Conservation (phyloP, 306 rosid species). For the Vicia sativa region DNA sequence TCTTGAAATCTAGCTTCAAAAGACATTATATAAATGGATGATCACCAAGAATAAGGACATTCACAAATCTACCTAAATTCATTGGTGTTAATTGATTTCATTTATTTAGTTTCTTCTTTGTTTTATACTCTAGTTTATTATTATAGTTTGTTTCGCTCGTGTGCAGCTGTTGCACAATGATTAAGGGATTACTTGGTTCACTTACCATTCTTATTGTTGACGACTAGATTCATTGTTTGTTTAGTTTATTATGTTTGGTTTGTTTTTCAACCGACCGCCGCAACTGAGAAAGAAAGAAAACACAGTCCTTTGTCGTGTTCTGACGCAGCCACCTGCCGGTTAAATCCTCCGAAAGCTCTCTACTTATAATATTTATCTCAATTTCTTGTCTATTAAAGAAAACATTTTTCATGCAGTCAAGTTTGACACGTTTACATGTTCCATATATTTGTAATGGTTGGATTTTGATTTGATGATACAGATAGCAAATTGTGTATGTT, state of each 20-base stretch:
- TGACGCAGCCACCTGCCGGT: constrained; percentile 45
- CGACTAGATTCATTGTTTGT: neutral
- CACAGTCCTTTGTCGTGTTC: constrained; percentile 60
- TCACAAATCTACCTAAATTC: too few species aligned
- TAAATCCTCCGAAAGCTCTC: constrained; percentile 46
- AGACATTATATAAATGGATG: too few species aligned
- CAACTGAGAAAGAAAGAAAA: constrained; percentile 58
- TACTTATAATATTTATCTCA: constrained; percentile 4
- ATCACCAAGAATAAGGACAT: too few species aligned
- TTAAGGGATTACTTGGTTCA: constrained; percentile 32
- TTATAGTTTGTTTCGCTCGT: neutral
- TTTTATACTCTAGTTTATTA: too few species aligned
- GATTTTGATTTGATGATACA: too few species aligned
- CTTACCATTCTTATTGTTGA: neutral
- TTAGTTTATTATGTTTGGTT: neutral
- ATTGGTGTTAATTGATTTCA: too few species aligned
- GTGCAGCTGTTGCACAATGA: constrained; percentile 1
- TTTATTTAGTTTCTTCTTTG: too few species aligned
- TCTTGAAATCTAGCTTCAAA: too few species aligned
- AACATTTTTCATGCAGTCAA: too few species aligned
- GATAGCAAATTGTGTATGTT: too few species aligned
- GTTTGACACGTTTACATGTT: too few species aligned
- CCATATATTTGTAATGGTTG: too few species aligned
- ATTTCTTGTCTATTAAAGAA: constrained; percentile 3
- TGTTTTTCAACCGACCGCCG: constrained; percentile 87